Evolutionary conservation across 2,329 filamentous ascomycete species (phyloP), one percentile per base, ranked within the genome.

Genomic region (Hysterium pulicare): DNA sequence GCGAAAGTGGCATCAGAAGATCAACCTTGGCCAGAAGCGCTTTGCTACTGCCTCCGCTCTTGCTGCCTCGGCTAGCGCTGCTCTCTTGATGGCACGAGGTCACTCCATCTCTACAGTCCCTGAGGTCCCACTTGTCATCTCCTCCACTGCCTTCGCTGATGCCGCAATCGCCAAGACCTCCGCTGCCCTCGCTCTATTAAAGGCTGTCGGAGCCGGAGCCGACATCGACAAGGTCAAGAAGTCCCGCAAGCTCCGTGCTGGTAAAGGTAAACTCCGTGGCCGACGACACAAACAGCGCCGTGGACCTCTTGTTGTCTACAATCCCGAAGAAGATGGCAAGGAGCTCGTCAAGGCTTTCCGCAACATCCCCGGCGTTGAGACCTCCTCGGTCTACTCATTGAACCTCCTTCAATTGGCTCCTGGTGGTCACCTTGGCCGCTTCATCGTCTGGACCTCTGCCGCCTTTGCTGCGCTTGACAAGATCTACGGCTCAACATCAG

Each of bases 1-100:
- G 94, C 84, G 93, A 75, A 96, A 95, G 82, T 98, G 93, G 94
- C 93, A 98, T 83, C 83, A 96, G 82, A 97, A 97, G 90, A 83
- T 98, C 84, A 95, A 95, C 83, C 83, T 94, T 76, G 87, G 87
- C 75, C 93, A 98, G 84, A 95, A 93, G 82, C 93, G 93, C 68
- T 98, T 96, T 75, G 93, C 93, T 76, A 95, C 90, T 68, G 89
- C 89, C 72, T 98, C 93, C 67, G 93, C 93, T 69, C 82, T 98
- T 67, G 93, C 93, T 76, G 93, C 93, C 65, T 96, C 93, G 59
- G 91, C 91, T 64, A 90, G 90, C 69, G 85, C 90, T 67, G 86
- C 93, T 67, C 90, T 98, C 62, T 85, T 98, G 65, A 81, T 96
- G 70, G 93, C 93, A 72, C 93, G 94, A 71, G 94, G 93, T 66